Percentiles rank a stretch among this genome's conserved stretches.
These are phyloP conservation scores for Davidsoniella australis DNA, from an alignment of 2,329 filamentous ascomycete species.

Conservation along the genomic window DNA sequence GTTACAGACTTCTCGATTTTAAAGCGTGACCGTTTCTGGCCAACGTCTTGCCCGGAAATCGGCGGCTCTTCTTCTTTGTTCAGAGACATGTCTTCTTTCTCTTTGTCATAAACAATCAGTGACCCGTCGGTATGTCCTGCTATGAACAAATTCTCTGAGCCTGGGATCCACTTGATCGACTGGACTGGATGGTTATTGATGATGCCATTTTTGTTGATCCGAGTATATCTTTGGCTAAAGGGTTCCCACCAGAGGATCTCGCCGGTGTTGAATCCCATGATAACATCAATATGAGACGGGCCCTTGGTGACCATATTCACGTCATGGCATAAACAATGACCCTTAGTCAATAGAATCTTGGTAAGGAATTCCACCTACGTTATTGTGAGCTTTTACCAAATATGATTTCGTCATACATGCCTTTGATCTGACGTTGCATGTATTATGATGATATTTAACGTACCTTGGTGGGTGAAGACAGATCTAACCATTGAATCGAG, in stretches of 20 bases:
- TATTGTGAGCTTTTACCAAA: not conserved
- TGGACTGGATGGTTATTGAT: conserved; percentile 77
- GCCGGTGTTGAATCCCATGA: conserved; percentile 90
- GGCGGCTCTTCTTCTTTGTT: conserved; percentile 43
- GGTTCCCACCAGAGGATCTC: conserved; percentile 99
- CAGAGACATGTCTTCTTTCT: conserved; percentile 78
- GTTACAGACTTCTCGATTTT: conserved; percentile 80
- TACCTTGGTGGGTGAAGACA: conserved; percentile 57
- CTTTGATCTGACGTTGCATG: too few relatives aligned
- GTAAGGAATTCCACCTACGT: conserved; percentile 68
- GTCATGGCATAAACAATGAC: conserved; percentile 87
- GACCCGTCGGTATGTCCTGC: conserved; percentile 85
- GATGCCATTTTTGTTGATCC: conserved; percentile 89
- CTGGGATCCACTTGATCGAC: conserved; percentile 83
- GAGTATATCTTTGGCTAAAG: conserved; percentile 84
- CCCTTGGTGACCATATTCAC: conserved; percentile 73
- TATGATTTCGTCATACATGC: too few relatives aligned
- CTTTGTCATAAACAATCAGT: conserved; percentile 89
- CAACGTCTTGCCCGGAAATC: conserved; percentile 17
- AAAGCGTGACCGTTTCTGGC: conserved; percentile 26
- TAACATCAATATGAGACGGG: conserved; percentile 64
- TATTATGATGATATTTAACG: not conserved
- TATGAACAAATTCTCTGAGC: conserved; percentile 82
- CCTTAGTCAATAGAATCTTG: conserved; percentile 93
- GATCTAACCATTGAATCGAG: conserved; percentile 88